These are phyloP conservation scores for Dianthus caryophyllus DNA, from an alignment of 148 eudicot genomes.

Conservation along the genomic window DNA sequence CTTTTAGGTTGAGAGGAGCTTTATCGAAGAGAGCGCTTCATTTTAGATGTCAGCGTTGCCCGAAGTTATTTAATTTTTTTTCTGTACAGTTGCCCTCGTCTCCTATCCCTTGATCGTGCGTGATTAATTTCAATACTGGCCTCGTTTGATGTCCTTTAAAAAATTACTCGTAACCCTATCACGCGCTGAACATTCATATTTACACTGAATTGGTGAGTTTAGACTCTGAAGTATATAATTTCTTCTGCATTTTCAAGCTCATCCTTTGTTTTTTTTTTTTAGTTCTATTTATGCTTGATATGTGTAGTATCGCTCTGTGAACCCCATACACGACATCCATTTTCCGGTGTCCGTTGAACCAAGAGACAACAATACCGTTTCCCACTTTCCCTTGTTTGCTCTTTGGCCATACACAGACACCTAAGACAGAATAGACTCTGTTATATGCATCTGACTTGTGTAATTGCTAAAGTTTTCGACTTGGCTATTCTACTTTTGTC, in stretches of 20 bases:
- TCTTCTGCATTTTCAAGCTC: background rate
- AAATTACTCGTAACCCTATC: background rate
- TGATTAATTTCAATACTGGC: background rate
- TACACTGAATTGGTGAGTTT: background rate
- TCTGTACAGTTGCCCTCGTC: no score
- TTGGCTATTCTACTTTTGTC: no score
- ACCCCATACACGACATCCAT: no score
- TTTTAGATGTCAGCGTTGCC: background rate
- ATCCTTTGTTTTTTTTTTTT: background rate
- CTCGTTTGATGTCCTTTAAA: background rate
- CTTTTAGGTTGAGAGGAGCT: background rate
- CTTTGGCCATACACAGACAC: no score
- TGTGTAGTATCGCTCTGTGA: no score
- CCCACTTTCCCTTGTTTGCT: no score
- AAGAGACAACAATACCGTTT: no score
- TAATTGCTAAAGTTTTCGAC: no score
- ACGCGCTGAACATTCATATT: background rate
- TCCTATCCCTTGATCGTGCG: background rate
- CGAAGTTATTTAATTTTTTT: no score
- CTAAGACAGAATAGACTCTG: no score
- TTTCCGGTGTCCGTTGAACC: no score
- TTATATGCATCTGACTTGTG: no score
- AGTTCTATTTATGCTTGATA: background rate
- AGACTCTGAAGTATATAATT: background rate
- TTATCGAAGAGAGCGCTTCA: background rate